These are phyloP conservation scores for Leccinum barrowsii DNA, from an alignment of 768 basidiomycete genomes.

Conservation along the genomic window DNA sequence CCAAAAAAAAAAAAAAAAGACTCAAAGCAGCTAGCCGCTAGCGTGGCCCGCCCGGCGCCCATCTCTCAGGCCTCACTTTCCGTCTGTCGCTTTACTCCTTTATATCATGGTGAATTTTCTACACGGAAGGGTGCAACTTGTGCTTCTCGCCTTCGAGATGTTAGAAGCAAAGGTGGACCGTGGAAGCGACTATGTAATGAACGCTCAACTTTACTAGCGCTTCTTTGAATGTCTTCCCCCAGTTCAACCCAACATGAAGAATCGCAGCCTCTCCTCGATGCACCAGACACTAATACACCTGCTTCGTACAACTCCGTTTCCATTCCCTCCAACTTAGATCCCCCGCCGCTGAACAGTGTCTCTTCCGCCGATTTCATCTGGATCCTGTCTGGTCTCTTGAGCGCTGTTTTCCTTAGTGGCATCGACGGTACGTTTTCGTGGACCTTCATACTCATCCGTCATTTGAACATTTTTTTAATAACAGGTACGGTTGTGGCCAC, in stretches of 20 bases:
- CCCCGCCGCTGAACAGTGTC: background rate
- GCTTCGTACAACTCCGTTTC: background rate
- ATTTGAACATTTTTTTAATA: slow-evolving; percentile 27
- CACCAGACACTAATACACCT: background rate
- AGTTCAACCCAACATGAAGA: background rate
- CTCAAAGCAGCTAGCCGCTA: no score
- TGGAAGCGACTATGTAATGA: no score
- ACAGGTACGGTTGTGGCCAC: slow-evolving; percentile 30
- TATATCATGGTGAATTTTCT: no score
- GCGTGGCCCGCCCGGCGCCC: no score
- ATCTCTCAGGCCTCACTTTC: no score
- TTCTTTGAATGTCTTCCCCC: no score
- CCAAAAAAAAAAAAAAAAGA: no score
- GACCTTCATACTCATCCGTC: background rate
- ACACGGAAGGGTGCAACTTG: no score
- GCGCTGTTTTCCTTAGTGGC: background rate
- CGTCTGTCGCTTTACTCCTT: no score
- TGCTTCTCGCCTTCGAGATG: no score
- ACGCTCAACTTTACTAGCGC: no score
- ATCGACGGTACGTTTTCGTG: background rate
- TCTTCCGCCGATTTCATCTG: background rate
- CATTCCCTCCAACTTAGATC: background rate
- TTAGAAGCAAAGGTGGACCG: no score
- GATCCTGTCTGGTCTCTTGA: background rate
- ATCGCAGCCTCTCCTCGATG: background rate